These are phyloP conservation scores for Cyphellophora europaea DNA, from an alignment of 2,329 filamentous ascomycete species.

Conservation along the genomic window DNA sequence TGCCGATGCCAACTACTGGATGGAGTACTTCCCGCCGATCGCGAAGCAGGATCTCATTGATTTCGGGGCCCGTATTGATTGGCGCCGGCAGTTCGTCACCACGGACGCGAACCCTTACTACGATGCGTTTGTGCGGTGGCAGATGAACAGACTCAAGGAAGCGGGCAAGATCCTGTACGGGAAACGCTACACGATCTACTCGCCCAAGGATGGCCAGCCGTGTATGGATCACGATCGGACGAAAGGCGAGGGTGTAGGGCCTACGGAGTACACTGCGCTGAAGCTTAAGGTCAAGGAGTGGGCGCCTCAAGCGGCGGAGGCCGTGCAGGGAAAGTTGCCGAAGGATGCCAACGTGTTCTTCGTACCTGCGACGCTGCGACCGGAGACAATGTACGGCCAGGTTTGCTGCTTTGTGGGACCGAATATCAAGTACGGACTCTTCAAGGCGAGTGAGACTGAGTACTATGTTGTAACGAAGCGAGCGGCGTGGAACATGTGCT, in stretches of 20 bases:
- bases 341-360: conserved; percentile 74
- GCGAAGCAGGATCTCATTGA: conserved; percentile 70
- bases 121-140: conserved; percentile 91
- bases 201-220: conserved; percentile 76
- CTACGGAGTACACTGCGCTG: conserved; percentile 86
- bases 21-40: conserved; percentile 80
- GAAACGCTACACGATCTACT: conserved; percentile 88
- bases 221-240: conserved; percentile 82
- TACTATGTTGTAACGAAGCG: conserved; percentile 74
- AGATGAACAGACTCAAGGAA: conserved; percentile 21
- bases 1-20: conserved; percentile 83
- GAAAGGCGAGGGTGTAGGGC: conserved; percentile 69
- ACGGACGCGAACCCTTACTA: conserved; percentile 97
- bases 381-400: conserved; percentile 99
- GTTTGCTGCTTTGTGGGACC: conserved; percentile 93
- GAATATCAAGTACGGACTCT: conserved; percentile 79
- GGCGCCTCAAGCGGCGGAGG: conserved; percentile 64
- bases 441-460: conserved; percentile 61
- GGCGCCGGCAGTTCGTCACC: conserved; percentile 85
- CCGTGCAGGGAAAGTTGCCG: conserved; percentile 69
- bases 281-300: conserved; percentile 89
- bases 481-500: conserved; percentile 89
- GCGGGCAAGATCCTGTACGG: conserved; percentile 42
- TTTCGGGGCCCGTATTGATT: conserved; percentile 82
- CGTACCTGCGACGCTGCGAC: conserved; percentile 81